phyloP scores from a whole-genome alignment of 1,139 yeast species.

The Suhomyces ambrosiae region DNA sequence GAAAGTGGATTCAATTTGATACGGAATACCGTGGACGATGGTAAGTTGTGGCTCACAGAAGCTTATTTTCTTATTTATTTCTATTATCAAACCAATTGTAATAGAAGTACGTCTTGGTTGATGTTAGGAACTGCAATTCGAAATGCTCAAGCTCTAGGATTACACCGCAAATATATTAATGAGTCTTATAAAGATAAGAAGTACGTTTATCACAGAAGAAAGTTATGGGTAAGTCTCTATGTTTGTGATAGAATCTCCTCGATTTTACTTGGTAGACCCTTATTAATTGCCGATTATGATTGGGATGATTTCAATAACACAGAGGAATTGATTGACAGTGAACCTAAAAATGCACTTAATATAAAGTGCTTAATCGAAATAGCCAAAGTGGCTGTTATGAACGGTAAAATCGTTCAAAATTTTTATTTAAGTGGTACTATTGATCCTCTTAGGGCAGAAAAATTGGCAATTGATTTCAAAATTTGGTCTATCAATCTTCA shows the following conservation, averaged over 20 bases:
- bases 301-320: constrained; percentile 38
- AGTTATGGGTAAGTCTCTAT: constrained; percentile 41
- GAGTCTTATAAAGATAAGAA: constrained; percentile 19
- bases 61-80: constrained; percentile 40
- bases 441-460: constrained; percentile 35
- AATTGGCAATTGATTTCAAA: constrained; percentile 42
- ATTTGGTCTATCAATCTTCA: constrained; percentile 40
- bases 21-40: constrained; percentile 36
- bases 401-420: constrained; percentile 35
- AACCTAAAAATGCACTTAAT: constrained; percentile 15
- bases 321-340: constrained; percentile 15
- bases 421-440: constrained; percentile 40
- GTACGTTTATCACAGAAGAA: constrained; percentile 27
- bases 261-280: constrained; percentile 42
- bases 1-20: constrained; percentile 36
- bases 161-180: constrained; percentile 28
- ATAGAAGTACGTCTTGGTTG: constrained; percentile 45
- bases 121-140: constrained; percentile 29
- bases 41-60: constrained; percentile 45
- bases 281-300: constrained; percentile 40
- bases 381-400: constrained; percentile 22
- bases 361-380: constrained; percentile 18
- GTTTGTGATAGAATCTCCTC: constrained; percentile 44
- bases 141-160: constrained; percentile 29
- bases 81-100: constrained; percentile 41